Percentiles rank a stretch among this genome's conserved stretches.
Conservation (phyloP, 345 rosid species). For the Diplotaxis tenuifolia region DNA sequence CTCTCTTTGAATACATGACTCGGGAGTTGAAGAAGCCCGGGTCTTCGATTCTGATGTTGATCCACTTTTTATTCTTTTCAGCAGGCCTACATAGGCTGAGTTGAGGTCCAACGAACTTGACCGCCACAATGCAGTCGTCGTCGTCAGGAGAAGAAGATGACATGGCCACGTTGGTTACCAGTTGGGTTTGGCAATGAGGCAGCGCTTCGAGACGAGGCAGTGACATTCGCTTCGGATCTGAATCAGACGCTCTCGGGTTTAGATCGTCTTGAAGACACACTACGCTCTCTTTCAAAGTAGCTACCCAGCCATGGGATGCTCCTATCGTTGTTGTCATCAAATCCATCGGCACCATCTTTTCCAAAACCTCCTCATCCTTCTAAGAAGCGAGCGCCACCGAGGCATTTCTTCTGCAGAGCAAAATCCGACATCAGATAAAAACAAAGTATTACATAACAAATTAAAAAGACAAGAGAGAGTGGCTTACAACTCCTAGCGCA, state of each 20-base stretch:
- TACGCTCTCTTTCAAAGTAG: not conserved
- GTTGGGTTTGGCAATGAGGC: not conserved
- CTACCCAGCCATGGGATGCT: conserved; percentile 8
- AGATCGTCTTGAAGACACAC: conserved; percentile 7
- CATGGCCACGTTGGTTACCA: not conserved
- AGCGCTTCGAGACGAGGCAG: not conserved
- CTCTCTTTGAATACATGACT: not conserved
- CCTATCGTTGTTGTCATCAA: not conserved
- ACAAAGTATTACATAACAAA: too few species aligned
- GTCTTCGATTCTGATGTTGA: conserved; percentile 8
- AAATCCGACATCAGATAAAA: too few species aligned
- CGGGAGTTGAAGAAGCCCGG: not conserved
- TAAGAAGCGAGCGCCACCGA: too few species aligned
- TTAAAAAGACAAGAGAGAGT: too few species aligned
- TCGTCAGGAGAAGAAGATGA: not conserved
- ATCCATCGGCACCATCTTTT: not conserved
- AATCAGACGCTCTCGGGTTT: not conserved
- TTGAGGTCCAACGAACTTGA: not conserved
- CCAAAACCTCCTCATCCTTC: not conserved
- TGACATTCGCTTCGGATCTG: not conserved
- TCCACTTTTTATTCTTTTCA: not conserved
- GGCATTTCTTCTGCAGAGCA: too few species aligned
- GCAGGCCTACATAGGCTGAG: conserved; percentile 9
- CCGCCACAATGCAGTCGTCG: not conserved
- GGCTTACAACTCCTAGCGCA: too few species aligned